Evolutionary conservation across 148 eudicot species (phyloP).

Genomic region (Gaultheria prostrata): DNA sequence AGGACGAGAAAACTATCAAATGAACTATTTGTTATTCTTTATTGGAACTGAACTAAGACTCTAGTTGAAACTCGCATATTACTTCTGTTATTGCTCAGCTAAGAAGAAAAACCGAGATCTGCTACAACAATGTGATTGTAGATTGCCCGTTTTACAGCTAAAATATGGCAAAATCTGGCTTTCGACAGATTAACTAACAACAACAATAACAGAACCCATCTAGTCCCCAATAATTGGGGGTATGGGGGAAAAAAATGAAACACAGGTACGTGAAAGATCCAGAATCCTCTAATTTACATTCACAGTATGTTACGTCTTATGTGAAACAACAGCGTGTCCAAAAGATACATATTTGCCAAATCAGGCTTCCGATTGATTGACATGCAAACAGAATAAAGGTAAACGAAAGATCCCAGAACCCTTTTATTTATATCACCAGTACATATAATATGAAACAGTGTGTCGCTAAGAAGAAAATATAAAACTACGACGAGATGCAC

Average conservation of each 20-base stretch:
- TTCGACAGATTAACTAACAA: background rate
- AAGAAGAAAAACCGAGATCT: too few species aligned
- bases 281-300: background rate
- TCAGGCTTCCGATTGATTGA: background rate
- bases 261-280: background rate
- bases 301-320: background rate
- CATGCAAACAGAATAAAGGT: background rate
- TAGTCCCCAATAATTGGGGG: too few species aligned
- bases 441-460: background rate
- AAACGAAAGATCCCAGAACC: background rate
- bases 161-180: background rate
- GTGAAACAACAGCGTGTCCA: background rate
- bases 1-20: background rate
- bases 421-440: background rate
- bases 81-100: background rate
- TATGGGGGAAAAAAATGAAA: background rate
- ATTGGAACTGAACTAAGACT: background rate
- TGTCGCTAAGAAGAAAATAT: background rate
- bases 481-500: background rate
- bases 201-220: too few species aligned
- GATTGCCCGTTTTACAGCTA: background rate
- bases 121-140: background rate
- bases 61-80: background rate
- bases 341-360: background rate
- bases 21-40: background rate